Evolutionary conservation across 371 early-diverging fungal genomes (phyloP).

Genomic region (Encephalitozoon intestinalis): DNA sequence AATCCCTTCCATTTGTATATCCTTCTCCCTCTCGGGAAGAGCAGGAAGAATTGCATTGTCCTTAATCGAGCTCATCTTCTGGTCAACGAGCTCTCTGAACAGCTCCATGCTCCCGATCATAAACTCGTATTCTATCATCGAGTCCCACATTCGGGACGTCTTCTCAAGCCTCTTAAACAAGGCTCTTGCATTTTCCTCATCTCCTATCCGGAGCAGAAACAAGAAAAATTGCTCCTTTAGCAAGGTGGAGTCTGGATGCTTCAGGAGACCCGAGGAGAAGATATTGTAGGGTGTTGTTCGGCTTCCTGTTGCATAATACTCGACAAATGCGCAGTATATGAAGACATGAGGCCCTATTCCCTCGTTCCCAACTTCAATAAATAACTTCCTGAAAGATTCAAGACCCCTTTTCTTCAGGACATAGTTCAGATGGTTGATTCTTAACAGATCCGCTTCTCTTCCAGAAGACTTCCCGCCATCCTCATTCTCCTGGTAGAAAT

Average conservation of each 20-base stretch:
- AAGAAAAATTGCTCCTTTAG: slow-evolving; percentile 31
- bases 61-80: slow-evolving; percentile 6
- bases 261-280: slow-evolving; percentile 14
- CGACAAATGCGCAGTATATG: slow-evolving; percentile 6
- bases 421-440: slow-evolving; percentile 27
- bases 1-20: not conserved
- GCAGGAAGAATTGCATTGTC: not conserved
- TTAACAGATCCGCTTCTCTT: not conserved
- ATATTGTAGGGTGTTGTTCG: slow-evolving; percentile 24
- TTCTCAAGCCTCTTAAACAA: slow-evolving; percentile 28
- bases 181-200: slow-evolving; percentile 14
- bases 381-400: slow-evolving; percentile 10
- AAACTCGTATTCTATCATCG: slow-evolving; percentile 35
- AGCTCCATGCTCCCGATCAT: slow-evolving; percentile 10
- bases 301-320: slow-evolving; percentile 3
- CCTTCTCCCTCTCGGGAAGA: not conserved
- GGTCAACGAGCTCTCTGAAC: slow-evolving; percentile 24
- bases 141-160: slow-evolving; percentile 29
- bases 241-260: not conserved
- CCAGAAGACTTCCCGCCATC: not conserved
- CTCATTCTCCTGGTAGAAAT: not conserved
- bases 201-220: slow-evolving; percentile 18
- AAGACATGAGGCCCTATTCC: not conserved
- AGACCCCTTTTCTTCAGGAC: slow-evolving; percentile 28
- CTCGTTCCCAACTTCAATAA: slow-evolving; percentile 15